Conservation (phyloP, 169 alveolate genomes). For the Plasmodium vivax region DNA sequence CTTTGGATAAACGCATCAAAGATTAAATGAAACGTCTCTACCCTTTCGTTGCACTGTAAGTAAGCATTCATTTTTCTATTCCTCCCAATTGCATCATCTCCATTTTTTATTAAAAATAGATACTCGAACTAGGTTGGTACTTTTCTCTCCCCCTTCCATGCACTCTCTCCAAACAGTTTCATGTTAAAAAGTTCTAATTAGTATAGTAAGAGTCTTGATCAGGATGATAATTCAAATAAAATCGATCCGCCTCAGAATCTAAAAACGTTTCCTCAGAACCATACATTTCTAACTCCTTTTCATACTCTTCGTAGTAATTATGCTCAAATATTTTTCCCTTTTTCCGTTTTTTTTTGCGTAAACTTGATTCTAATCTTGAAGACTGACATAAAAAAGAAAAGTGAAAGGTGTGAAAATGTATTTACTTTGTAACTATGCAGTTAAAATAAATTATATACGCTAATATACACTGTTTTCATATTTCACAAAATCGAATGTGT, state of each 20-base stretch:
- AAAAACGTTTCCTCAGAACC: too few species aligned
- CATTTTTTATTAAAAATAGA: not conserved
- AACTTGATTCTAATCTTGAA: not conserved
- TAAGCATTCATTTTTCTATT: not conserved
- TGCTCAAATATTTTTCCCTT: not conserved
- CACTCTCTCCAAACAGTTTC: not conserved
- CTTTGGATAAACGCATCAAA: too few species aligned
- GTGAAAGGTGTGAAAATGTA: not conserved
- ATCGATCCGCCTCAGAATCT: too few species aligned
- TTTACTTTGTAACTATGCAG: not conserved
- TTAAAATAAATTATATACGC: not conserved
- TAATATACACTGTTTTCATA: not conserved
- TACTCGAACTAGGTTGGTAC: not conserved
- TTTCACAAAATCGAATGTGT: not conserved
- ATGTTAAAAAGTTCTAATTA: not conserved
- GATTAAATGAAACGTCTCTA: too few species aligned
- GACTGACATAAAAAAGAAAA: not conserved
- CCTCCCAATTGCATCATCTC: not conserved
- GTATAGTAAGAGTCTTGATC: too few species aligned
- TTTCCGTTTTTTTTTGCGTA: not conserved
- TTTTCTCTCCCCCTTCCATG: not conserved
- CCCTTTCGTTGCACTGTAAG: too few species aligned
- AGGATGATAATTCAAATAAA: too few species aligned
- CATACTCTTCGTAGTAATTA: too few species aligned
- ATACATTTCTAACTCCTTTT: too few species aligned